A percentile compares a stretch with the other conserved stretches of the same genome.
phyloP scores from a whole-genome alignment of 169 alveolate genomes.

The Eimeria maxima region DNA sequence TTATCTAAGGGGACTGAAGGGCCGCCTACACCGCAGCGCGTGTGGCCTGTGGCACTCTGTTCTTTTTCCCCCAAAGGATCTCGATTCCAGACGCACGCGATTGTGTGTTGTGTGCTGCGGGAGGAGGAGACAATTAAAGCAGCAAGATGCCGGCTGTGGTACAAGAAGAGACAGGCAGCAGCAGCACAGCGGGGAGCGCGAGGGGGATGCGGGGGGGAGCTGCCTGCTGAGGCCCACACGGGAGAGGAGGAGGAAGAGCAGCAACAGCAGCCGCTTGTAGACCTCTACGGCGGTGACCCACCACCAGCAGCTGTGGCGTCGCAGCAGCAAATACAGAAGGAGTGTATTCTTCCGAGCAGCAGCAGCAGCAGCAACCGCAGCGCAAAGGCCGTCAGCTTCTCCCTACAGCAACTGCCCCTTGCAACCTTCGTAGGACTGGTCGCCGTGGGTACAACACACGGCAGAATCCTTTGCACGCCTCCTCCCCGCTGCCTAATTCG shows the following conservation, averaged over 20 bases:
- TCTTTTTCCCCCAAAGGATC: conserved; percentile 13
- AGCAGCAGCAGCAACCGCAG: not conserved
- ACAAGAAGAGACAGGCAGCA: conserved; percentile 14
- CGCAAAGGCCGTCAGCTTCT: conserved; percentile 60
- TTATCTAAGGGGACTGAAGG: not conserved
- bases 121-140: conserved; percentile 35
- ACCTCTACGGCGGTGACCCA: not conserved
- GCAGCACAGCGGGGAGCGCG: conserved; percentile 33
- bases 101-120: conserved; percentile 52
- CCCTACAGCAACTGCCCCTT: conserved; percentile 45
- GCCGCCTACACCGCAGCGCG: not conserved
- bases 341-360: not conserved
- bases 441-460: conserved; percentile 36
- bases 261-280: not conserved
- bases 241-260: conserved; percentile 45
- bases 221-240: not conserved
- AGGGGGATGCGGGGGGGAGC: not conserved
- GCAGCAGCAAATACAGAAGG: not conserved
- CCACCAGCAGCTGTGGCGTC: conserved; percentile 13
- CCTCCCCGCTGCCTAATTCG: conserved; percentile 58
- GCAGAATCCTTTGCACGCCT: conserved; percentile 44
- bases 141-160: conserved; percentile 43
- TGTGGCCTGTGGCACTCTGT: conserved; percentile 73
- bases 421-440: conserved; percentile 51
- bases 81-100: conserved; percentile 25